Percentiles rank a stretch among this genome's conserved stretches.
Evolutionary conservation across 148 eudicot genomes (phyloP).

Genomic region (Camellia lanceoleosa): DNA sequence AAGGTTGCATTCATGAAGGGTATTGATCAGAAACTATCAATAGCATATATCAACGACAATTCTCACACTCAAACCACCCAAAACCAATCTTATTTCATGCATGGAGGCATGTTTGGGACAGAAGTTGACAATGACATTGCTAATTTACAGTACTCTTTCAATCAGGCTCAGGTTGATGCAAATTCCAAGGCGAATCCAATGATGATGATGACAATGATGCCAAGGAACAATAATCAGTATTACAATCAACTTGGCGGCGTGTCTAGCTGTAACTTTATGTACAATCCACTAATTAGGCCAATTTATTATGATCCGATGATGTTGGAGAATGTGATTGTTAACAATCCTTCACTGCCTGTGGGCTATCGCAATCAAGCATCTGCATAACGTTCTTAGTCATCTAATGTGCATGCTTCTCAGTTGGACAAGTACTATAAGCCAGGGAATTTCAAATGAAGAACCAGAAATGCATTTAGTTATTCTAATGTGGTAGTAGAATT

Average conservation of each 20-base stretch:
- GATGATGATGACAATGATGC: not conserved
- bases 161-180: not conserved
- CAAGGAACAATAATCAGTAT: not conserved
- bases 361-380: not conserved
- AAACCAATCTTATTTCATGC: slow-evolving; percentile 2
- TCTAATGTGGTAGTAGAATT: no score
- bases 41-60: not conserved
- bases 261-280: not conserved
- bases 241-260: not conserved
- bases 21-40: not conserved
- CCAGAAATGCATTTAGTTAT: no score
- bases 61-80: not conserved
- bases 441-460: no score
- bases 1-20: not conserved
- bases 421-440: no score
- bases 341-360: not conserved
- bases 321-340: not conserved
- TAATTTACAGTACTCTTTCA: no score
- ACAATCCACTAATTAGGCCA: not conserved
- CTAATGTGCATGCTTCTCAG: no score
- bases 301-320: not conserved
- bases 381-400: no score
- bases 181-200: not conserved
- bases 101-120: not conserved
- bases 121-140: no score